phyloP scores from a whole-genome alignment of 2,329 filamentous ascomycete genomes.

The Diaporthe batatas region DNA sequence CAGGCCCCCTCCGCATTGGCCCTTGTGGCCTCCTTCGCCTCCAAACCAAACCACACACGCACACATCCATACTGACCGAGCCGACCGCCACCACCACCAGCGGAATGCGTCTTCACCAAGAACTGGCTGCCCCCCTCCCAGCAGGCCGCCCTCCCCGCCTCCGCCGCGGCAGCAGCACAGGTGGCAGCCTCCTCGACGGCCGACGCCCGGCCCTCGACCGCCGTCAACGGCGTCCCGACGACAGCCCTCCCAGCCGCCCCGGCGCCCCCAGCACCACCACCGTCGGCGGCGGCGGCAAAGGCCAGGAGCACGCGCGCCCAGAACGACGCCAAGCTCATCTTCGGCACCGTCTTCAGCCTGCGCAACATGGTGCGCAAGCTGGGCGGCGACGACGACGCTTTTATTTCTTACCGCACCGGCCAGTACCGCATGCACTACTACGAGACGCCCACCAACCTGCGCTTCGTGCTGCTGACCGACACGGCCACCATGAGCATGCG shows the following conservation, averaged over 20 bases:
- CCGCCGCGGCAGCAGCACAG: slow-evolving; percentile 45
- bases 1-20: slow-evolving; percentile 1
- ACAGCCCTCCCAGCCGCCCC: slow-evolving; percentile 38
- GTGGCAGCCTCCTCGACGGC: slow-evolving; percentile 58
- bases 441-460: slow-evolving; percentile 95
- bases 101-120: slow-evolving; percentile 96
- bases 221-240: slow-evolving; percentile 40
- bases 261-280: slow-evolving; percentile 13
- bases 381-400: slow-evolving; percentile 92
- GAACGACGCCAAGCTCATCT: slow-evolving; percentile 96
- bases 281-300: slow-evolving; percentile 20
- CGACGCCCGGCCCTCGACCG: slow-evolving; percentile 45
- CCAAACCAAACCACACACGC: no score
- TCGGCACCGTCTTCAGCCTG: slow-evolving; percentile 95
- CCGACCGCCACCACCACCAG: slow-evolving; percentile 68
- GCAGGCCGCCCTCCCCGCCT: slow-evolving; percentile 55
- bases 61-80: slow-evolving; percentile 42
- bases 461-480: slow-evolving; percentile 97
- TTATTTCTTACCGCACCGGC: slow-evolving; percentile 91
- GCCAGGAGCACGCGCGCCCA: slow-evolving; percentile 47
- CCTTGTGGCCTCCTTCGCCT: neutral
- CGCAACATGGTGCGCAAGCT: slow-evolving; percentile 97
- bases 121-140: slow-evolving; percentile 75
- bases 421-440: slow-evolving; percentile 99
- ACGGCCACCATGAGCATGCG: slow-evolving; percentile 90